Evolutionary conservation across 202 grass and related monocot species (phyloP).

Genomic region (Digitaria exilis): DNA sequence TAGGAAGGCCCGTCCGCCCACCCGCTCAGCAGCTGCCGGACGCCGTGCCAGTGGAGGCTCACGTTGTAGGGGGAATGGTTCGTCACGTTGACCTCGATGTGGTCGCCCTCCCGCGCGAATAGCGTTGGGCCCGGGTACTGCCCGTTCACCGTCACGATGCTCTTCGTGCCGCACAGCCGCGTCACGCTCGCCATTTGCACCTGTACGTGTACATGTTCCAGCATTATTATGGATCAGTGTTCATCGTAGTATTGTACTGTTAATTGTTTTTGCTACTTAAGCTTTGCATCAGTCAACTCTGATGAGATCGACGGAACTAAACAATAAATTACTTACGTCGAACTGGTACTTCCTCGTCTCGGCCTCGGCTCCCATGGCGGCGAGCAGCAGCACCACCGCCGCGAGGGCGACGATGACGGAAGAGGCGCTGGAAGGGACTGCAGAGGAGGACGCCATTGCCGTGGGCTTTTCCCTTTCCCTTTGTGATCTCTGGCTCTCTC

Average conservation of each 20-base stretch:
- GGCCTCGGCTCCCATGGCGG: conserved; percentile 9
- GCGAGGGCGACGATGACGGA: not conserved
- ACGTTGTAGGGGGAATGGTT: conserved; percentile 71
- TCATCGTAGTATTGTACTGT: too few species aligned
- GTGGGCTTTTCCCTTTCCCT: not conserved
- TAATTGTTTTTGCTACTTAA: too few species aligned
- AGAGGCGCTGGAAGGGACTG: not conserved
- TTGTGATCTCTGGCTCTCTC: too few species aligned
- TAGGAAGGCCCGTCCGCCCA: conserved; percentile 72
- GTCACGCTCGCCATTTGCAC: conserved; percentile 70
- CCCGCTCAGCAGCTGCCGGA: conserved; percentile 57
- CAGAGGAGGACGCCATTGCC: conserved; percentile 43
- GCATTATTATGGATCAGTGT: too few species aligned
- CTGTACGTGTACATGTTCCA: conserved; percentile 28
- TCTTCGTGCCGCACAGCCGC: conserved; percentile 70
- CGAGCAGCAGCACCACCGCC: not conserved
- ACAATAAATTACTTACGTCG: conserved; percentile 50
- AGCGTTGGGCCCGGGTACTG: conserved; percentile 69
- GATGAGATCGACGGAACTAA: too few species aligned
- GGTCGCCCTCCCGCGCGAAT: conserved; percentile 68
- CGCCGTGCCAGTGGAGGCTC: conserved; percentile 76
- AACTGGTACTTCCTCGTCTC: conserved; percentile 68
- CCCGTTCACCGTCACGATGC: conserved; percentile 88
- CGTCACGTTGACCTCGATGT: conserved; percentile 58
- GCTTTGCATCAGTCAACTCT: too few species aligned